Evolutionary conservation across 305 asterid species (phyloP), one percentile per base, ranked within the genome.

Genomic region (Fraxinus sp.): DNA sequence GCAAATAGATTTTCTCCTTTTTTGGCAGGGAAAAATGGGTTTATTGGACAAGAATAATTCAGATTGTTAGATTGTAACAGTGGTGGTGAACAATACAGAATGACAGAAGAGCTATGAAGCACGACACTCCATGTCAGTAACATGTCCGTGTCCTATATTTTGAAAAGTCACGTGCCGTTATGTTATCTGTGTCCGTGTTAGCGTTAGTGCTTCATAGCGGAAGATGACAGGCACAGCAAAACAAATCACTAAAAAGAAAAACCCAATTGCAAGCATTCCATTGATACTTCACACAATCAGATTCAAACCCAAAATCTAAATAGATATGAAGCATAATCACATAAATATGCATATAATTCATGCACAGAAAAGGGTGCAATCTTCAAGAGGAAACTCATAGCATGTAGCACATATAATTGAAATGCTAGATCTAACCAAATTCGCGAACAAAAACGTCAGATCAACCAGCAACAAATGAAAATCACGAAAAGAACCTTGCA

Each of bases 401-500:
- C n/a, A 22, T 64, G 73, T 26, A 24, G 73, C 73, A 66, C 73
- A 66, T 66, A 52, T 66, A 66, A 26, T 24, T 24, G 14, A 24
- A 24, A 66, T 10, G 35, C 35, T 26, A 26, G 74, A 10, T 66
- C 36, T 26, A n/a, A 66, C 35, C 66, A 81, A 13, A 44, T 10
- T 24, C 7, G 49, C 24, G 5, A 28, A 64, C 5, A 8, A 22
- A 13, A 36, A 52, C 41, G 35, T 16, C 7, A 73, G 66, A 80
- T 84, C 33, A n/a, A 24, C 55, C 2, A 66, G 30, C 33, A 79
- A 71, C 2, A 24, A 44, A 84, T 20, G 30, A 7, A 59, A 59
- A 20, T 59, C 11, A 5, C n/a, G 76, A 52, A 32, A 74, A 28
- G 9, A 6, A 90, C 93, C 93, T 86, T 88, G 93, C 82, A 90